Conservation (phyloP, 169 alveolate species). For the Cryptosporidium bovis region DNA sequence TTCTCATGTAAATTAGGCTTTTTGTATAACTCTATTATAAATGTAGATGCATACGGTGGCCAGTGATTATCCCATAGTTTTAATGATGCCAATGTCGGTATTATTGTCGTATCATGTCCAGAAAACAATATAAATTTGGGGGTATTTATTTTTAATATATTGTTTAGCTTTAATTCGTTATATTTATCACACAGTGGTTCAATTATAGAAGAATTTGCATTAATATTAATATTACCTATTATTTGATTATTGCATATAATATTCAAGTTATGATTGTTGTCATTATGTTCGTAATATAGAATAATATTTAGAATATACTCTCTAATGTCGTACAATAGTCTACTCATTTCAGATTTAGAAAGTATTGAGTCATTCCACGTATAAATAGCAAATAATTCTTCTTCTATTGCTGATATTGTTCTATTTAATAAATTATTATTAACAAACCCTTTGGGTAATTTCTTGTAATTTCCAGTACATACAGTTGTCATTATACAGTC, state of each 20-base stretch:
- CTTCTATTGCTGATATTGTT: conserved; percentile 64
- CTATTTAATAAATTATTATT: conserved; percentile 63
- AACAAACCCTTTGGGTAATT: conserved; percentile 39
- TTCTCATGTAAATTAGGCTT: not conserved
- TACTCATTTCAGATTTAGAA: conserved; percentile 68
- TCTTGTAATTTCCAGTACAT: conserved; percentile 64
- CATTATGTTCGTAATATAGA: conserved; percentile 4
- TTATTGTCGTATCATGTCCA: conserved; percentile 68
- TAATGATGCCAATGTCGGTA: conserved; percentile 65
- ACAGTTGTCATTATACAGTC: conserved; percentile 69
- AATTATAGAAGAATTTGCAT: not conserved
- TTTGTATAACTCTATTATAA: conserved; percentile 44
- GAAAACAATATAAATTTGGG: conserved; percentile 71
- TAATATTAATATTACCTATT: not conserved
- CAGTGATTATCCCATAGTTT: conserved; percentile 64
- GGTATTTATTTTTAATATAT: not conserved
- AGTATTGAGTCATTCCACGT: conserved; percentile 59
- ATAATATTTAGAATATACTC: conserved; percentile 36
- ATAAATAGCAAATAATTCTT: conserved; percentile 49
- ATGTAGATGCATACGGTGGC: conserved; percentile 74
- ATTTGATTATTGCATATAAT: not conserved
- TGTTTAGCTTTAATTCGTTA: not conserved
- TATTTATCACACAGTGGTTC: conserved; percentile 15
- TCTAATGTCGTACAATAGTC: conserved; percentile 51
- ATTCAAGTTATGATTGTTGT: not conserved